Evolutionary conservation across 169 alveolate species (phyloP).

Genomic region (Cryptosporidium felis): DNA sequence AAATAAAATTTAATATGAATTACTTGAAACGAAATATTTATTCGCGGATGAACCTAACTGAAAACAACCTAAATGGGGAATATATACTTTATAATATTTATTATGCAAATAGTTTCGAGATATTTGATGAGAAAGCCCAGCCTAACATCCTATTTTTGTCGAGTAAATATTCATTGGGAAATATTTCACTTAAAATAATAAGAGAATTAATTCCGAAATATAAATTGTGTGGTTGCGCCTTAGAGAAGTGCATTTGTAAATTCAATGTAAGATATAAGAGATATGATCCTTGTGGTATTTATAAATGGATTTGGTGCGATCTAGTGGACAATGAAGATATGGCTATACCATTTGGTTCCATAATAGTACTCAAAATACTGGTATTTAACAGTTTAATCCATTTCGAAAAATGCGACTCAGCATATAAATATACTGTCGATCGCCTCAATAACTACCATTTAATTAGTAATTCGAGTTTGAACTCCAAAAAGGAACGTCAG

Average conservation of each 20-base stretch:
- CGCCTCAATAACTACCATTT: no score
- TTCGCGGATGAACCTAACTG: background rate
- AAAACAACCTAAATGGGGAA: background rate
- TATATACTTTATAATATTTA: slow-evolving; percentile 36
- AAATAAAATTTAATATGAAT: no score
- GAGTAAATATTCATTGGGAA: background rate
- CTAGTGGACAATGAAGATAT: background rate
- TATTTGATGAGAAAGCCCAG: background rate
- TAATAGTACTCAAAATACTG: slow-evolving; percentile 21
- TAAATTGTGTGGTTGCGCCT: slow-evolving; percentile 44
- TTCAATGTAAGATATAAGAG: slow-evolving; percentile 41
- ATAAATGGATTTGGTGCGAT: slow-evolving; percentile 66
- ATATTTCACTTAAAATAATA: slow-evolving; percentile 5
- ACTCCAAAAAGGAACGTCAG: no score
- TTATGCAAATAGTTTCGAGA: slow-evolving; percentile 13
- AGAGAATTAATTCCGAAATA: slow-evolving; percentile 35
- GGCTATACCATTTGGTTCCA: slow-evolving; percentile 20
- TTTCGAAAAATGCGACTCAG: no score
- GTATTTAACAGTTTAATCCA: no score
- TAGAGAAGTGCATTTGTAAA: slow-evolving; percentile 17
- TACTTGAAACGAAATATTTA: no score
- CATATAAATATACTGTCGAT: no score
- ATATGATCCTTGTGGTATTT: slow-evolving; percentile 37
- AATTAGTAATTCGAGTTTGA: no score
- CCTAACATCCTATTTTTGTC: background rate